A percentile compares a stretch with the other conserved stretches of the same genome.
Conservation (phyloP, 495 filamentous ascomycete species). For the Penicillium egyptiacum region DNA sequence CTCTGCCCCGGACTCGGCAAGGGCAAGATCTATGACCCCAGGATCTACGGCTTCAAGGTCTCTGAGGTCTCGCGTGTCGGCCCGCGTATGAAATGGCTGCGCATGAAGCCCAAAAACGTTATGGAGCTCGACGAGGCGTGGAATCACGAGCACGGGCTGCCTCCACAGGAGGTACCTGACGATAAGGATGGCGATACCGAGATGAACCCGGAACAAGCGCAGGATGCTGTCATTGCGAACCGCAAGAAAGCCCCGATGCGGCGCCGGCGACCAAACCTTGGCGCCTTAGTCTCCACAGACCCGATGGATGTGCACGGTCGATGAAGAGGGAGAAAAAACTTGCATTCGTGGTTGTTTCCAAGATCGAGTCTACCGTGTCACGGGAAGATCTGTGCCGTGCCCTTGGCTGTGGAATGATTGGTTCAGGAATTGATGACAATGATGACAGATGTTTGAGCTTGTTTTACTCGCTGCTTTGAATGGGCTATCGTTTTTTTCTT, state of each 20-base stretch:
- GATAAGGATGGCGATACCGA: conserved; percentile 53
- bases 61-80: conserved; percentile 82
- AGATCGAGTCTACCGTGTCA: conserved; percentile 7
- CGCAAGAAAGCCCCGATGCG: conserved; percentile 56
- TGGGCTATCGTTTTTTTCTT: conserved; percentile 18
- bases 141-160: conserved; percentile 14
- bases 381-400: background rate
- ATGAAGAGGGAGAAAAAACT: conserved; percentile 17
- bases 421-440: conserved; percentile 14
- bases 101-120: conserved; percentile 77
- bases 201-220: conserved; percentile 33
- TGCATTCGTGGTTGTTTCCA: conserved; percentile 3
- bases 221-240: conserved; percentile 42
- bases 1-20: conserved; percentile 83
- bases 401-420: background rate
- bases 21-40: conserved; percentile 86
- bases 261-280: conserved; percentile 39
- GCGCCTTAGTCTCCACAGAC: conserved; percentile 24
- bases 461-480: conserved; percentile 18
- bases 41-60: conserved; percentile 95
- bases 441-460: conserved; percentile 23
- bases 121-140: conserved; percentile 74
- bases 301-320: conserved; percentile 41
- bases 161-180: conserved; percentile 40
- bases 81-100: conserved; percentile 94